Base-by-base conservation (phyloP, 2,329 filamentous ascomycete genomes). In the Cyphellophora attinorum region DNA sequence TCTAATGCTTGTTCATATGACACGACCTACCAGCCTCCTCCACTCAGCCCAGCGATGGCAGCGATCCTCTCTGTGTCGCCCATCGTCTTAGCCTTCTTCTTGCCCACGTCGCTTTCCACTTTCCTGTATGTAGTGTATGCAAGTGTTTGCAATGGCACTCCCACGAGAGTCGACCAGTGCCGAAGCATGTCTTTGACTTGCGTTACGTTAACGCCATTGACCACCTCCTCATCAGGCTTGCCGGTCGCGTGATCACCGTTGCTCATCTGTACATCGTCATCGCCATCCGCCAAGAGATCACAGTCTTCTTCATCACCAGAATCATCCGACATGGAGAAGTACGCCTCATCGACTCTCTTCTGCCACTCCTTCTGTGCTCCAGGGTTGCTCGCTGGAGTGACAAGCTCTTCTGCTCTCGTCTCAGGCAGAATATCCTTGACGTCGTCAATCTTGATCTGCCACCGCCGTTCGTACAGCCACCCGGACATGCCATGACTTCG, bases 401-500 rank as follows among this genome's bases (percentile, higher is more conserved):
- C 50, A 25, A 45, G 49, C 29, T 58, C 57, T 27, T 14, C 31
- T 29, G 38, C 49, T 40, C 31, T 35, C 27, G 33, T 44, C 32
- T 15, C 41, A 31, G 29, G 41, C 18, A 49, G 41, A 11, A 42
- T 47, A 31, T 57, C 53, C 27, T 52, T 48, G 12, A 82, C 75
- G 55, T 96, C 91, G 34, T 85, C 83, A 16, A 85, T 75, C 54
- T 94, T 94, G 55, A 98, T 79, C 64, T 98, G 91, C 1, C 91
- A 23, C 91, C 91, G 2, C 91, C 91, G 51, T 98, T 98, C 35
- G 91, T 98, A 62, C 91, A 98, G 3, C 91, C 91, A n/a, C 91
- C 91, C 0, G 91, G 91, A 58, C 91, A 98, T 11, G 91, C 91
- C 91, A 98, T 98, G 39, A 98, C 91, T 61, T 98, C 91, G 17